phyloP scores from a whole-genome alignment of 768 basidiomycete species.

The Leccinum sublutescens region DNA sequence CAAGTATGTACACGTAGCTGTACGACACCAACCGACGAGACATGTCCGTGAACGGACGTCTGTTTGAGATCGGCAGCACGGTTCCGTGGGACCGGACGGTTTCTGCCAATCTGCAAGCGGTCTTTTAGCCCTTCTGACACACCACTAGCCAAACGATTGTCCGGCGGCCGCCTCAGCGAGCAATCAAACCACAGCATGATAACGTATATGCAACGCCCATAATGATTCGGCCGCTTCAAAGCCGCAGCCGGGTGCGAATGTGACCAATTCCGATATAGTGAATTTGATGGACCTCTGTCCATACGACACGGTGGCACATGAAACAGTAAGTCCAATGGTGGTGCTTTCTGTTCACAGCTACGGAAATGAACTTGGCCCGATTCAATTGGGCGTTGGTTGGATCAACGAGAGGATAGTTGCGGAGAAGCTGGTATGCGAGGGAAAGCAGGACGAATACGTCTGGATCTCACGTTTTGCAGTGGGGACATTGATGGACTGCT shows the following conservation, averaged over 20 bases:
- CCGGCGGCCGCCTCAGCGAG: slow-evolving; percentile 27
- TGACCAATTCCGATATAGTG: slow-evolving; percentile 52
- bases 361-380: slow-evolving; percentile 61
- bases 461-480: not conserved
- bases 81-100: no score
- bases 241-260: slow-evolving; percentile 55
- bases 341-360: slow-evolving; percentile 70
- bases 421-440: slow-evolving; percentile 57
- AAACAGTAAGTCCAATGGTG: slow-evolving; percentile 54
- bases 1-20: no score
- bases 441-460: slow-evolving; percentile 35
- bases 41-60: no score
- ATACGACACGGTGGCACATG: slow-evolving; percentile 61
- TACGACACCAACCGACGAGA: no score
- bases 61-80: no score
- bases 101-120: not conserved
- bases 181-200: slow-evolving; percentile 43
- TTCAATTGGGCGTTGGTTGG: slow-evolving; percentile 80
- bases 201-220: slow-evolving; percentile 52
- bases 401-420: slow-evolving; percentile 78
- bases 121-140: not conserved
- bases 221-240: slow-evolving; percentile 68
- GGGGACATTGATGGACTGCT: not conserved
- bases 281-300: slow-evolving; percentile 70
- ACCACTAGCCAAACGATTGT: slow-evolving; percentile 47